A percentile compares a stretch with the other conserved stretches of the same genome.
Evolutionary conservation across 2,329 filamentous ascomycete genomes (phyloP).

Genomic region (Cytospora piceae): DNA sequence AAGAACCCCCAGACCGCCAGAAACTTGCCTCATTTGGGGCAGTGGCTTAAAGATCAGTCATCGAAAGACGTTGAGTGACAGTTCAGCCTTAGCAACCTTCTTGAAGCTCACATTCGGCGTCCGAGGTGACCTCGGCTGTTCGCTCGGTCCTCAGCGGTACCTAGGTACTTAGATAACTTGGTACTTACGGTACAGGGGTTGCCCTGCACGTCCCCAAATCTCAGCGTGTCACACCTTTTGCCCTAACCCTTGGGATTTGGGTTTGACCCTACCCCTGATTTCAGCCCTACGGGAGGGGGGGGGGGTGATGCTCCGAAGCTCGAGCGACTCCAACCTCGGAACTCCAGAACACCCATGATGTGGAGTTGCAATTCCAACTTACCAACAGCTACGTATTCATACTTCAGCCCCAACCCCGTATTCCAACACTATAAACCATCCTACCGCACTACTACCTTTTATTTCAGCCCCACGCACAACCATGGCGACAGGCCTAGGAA

Average conservation of each 20-base stretch:
- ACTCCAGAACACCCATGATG: neutral
- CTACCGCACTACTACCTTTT: neutral
- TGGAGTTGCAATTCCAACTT: neutral
- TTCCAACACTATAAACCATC: neutral
- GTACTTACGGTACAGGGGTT: no score
- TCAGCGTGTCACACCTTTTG: no score
- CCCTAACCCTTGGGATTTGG: neutral
- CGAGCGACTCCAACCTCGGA: neutral
- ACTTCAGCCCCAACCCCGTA: neutral
- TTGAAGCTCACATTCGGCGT: neutral
- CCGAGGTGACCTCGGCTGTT: conserved; percentile 4
- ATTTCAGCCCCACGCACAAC: neutral
- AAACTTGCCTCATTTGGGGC: neutral
- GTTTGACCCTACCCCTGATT: neutral
- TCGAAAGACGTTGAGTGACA: neutral
- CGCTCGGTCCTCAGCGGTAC: conserved; percentile 3
- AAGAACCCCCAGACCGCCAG: neutral
- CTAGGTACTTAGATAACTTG: no score
- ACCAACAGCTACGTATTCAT: neutral
- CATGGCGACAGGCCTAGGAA: conserved; percentile 29
- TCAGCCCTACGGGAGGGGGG: neutral
- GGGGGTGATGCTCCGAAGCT: neutral
- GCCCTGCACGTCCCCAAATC: no score
- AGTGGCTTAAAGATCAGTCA: neutral
- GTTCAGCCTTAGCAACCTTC: neutral